Evolutionary conservation across 2,329 filamentous ascomycete species (phyloP), one percentile per base, ranked within the genome.

Genomic region (Pseudogymnoascus destructans): DNA sequence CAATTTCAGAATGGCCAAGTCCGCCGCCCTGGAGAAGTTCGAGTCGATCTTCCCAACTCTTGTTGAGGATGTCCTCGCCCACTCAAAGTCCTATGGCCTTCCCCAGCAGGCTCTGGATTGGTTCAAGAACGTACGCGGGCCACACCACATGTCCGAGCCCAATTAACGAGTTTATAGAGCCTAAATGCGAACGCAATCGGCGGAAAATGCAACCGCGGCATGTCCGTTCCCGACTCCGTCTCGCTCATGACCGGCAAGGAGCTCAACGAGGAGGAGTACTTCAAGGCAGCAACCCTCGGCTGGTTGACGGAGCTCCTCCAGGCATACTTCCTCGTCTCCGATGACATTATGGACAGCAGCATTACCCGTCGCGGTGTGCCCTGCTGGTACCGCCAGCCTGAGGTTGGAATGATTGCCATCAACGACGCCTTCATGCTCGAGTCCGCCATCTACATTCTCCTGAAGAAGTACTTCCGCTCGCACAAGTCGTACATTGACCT

Each of bases 281-380:
- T 95, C 77, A 78, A 88, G 66, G 79, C 92, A 54, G 88, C 90
- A 46, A 86, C 89, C 15, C 81, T 98, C 15, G 93, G 93, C 69
- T 98, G 93, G 93, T 84, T 95, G 80, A 95, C 95, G 63, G 93
- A 98, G 80, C 83, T 98, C 55, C 86, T 98, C 32, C 93, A 98
- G 77, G 92, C 93, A 64, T 97, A 96, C 80, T 97, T 98, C 82
- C 84, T 98, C 60, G 93, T 98, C 64, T 90, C 89, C 46, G 93
- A 98, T 75, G 93, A 98, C 73, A 96, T 98, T 69, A 98, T 98
- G 93, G 93, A 98, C 76, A 75, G 80, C 67, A 95, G 87, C 72
- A 93, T 95, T 73, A 98, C 93, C 59, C 90, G 93, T 61, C 89
- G 93, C 65, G 91, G 92, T 62, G 82, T 86, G 74, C 91, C 93